A percentile compares a stretch with the other conserved stretches of the same genome.
Conservation (phyloP, 2,329 filamentous ascomycete genomes). For the Fusarium devonianum region DNA sequence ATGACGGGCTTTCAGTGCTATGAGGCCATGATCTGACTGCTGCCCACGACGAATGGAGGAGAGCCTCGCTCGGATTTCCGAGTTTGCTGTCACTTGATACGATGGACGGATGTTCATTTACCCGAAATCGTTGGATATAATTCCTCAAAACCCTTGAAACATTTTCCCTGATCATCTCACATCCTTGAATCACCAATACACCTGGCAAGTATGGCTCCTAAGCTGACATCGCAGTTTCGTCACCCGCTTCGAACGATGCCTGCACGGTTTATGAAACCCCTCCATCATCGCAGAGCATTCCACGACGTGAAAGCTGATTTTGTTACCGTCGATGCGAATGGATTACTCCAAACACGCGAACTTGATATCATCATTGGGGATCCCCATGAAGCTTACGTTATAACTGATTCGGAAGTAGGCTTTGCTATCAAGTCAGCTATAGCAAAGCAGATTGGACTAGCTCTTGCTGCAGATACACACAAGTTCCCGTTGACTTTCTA, state of each 20-base stretch:
- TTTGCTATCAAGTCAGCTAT: constrained; percentile 9
- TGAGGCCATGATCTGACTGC: too few relatives aligned
- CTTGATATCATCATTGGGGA: constrained; percentile 22
- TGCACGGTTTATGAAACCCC: not conserved
- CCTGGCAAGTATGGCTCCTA: too few relatives aligned
- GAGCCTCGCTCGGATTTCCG: too few relatives aligned
- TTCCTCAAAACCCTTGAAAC: too few relatives aligned
- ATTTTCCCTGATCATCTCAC: too few relatives aligned
- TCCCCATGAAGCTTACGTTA: constrained; percentile 15
- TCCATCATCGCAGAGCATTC: constrained; percentile 1
- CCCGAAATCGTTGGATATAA: too few relatives aligned
- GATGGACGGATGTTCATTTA: too few relatives aligned
- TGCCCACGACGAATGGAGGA: too few relatives aligned
- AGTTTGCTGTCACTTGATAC: too few relatives aligned
- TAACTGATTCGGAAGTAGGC: constrained; percentile 17
- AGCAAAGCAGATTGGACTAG: constrained; percentile 1
- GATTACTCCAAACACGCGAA: constrained; percentile 8
- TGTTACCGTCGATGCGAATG: constrained; percentile 4
- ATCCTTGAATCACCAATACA: too few relatives aligned
- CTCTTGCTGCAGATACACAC: constrained; percentile 10
- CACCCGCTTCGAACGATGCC: not conserved
- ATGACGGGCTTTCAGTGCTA: too few relatives aligned
- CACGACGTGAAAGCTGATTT: constrained; percentile 25
- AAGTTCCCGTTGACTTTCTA: constrained; percentile 13
- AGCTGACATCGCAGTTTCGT: not conserved